Evolutionary conservation across 768 basidiomycete genomes (phyloP).

Genomic region (Trametes punicea): DNA sequence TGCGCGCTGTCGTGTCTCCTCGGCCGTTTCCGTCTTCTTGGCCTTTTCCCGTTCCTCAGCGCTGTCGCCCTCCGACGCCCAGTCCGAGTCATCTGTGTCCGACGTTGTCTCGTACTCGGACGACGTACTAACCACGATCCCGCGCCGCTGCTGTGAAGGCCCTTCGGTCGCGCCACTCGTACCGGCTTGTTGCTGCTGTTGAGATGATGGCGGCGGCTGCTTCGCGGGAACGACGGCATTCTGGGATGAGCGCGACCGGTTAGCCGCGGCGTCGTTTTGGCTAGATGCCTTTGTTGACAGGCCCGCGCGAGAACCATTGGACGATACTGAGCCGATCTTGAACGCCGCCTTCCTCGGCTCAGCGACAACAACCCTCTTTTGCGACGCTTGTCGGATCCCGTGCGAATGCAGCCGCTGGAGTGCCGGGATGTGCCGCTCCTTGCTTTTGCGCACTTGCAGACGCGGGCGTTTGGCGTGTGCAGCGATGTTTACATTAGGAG

Average conservation of each 20-base stretch:
- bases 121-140: slow-evolving; percentile 46
- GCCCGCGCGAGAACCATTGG: slow-evolving; percentile 37
- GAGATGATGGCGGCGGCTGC: neutral
- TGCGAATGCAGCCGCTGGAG: slow-evolving; percentile 28
- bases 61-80: slow-evolving; percentile 57
- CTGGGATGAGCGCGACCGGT: slow-evolving; percentile 15
- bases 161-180: slow-evolving; percentile 5
- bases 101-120: slow-evolving; percentile 50
- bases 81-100: slow-evolving; percentile 48
- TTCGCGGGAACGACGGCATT: slow-evolving; percentile 12
- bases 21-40: slow-evolving; percentile 21
- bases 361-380: slow-evolving; percentile 18
- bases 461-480: slow-evolving; percentile 20
- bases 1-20: slow-evolving; percentile 38
- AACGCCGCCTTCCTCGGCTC: slow-evolving; percentile 36
- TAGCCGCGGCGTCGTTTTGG: slow-evolving; percentile 22
- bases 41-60: slow-evolving; percentile 29
- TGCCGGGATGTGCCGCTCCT: slow-evolving; percentile 31
- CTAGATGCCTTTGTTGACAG: slow-evolving; percentile 10
- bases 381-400: slow-evolving; percentile 21
- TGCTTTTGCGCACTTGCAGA: slow-evolving; percentile 31
- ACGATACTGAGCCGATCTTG: slow-evolving; percentile 59
- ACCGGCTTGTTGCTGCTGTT: neutral
- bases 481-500: slow-evolving; percentile 20
- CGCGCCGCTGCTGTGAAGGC: slow-evolving; percentile 24